Base-by-base conservation (phyloP, 495 filamentous ascomycete species). In the Hypoxylon fragiforme region DNA sequence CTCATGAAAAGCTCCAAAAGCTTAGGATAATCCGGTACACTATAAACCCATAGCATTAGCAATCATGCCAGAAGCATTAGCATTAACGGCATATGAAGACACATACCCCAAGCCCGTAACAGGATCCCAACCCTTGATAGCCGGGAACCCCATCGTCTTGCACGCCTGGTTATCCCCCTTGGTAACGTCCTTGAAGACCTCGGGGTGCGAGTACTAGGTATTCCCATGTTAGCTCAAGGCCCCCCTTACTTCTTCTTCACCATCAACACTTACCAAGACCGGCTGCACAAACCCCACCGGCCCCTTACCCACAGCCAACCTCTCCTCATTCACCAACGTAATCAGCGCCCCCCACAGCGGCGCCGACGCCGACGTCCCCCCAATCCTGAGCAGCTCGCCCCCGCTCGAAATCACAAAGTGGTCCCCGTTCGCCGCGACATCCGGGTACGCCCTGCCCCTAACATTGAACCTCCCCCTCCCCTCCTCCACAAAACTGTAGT, bases 221-320 rank as follows among this genome's bases (percentile, higher is more conserved):
- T 13, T 9, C 3, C 5, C 34, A 3, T 3, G 31, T n/a, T 7
- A 34, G 4, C n/a, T 1, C n/a, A 12, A 15, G 12, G n/a, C 24
- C 24, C 24, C 24, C 24, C 24, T 9, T 9, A 4, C 24, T 28
- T 9, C 24, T 9, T 28, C 9, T 28, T 4, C 9, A 4, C 24
- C 24, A 28, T 28, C 24, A 12, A 41, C 31, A 54, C 63, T 35
- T 44, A 66, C 63, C 44, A 88, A 64, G 2, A 72, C 69, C 12
- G 81, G 85, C 49, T 87, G 86, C 22, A 86, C 62, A 50, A 87
- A 88, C 0, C 85, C 85, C 0, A 88, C 74, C 0, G 79, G 73
- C 18, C 69, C 54, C 66, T 85, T 86, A 11, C 77, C 78, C 5
- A 61, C 66, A 1, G 71, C 70, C 12, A 85, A 55, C 3, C 84